Base-by-base conservation (phyloP, 2,329 filamentous ascomycete species). In the Calcarisporium arbuscula region DNA sequence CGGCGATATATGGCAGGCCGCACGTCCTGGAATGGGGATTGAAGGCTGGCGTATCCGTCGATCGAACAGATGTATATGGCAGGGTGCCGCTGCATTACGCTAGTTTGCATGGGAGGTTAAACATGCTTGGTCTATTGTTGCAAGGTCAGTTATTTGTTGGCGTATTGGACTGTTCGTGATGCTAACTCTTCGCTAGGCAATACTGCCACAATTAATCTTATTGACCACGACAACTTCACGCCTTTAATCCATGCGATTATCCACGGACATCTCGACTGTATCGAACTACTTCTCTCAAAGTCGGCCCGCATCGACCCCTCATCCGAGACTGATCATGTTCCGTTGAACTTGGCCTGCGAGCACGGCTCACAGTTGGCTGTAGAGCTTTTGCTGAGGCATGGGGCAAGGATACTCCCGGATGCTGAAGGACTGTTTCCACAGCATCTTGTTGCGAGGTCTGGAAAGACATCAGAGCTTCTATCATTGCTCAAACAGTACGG, bases 361-460 rank as follows among this genome's bases (percentile, higher is more conserved):
- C 85, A 95, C 60, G 90, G 87, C 4, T 92, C 88, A 1, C 67
- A 87, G 17, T 75, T 81, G 11, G 90, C 95, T 40, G 86, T 94
- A 12, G 80, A 89, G 52, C 71, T 95, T 40, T 75, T 98, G 1
- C 68, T 98, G 32, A 80, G 85, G 49, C 79, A 85, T 46, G 80
- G 82, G 8, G 87, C 90, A 6, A 72, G 77, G 37, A 82, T 98
- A 39, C 67, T 95, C n/a, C 82, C 92, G 8, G 92, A 98, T 60
- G 92, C 92, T 3, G 92, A 98, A 65, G 92, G 92, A 2, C 68
- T 98, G 9, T 98, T 86, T 54, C 92, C 92, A n/a, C 92, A 96
- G 55, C 92, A 98, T 61, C 74, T 96, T 21, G 90, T 96, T 15
- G 90, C 92, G 17, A 77, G 92, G 36, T 92, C 90, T 19, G 87